phyloP scores from a whole-genome alignment of 306 rosid genomes.

The Hylodesmum podocarpum region DNA sequence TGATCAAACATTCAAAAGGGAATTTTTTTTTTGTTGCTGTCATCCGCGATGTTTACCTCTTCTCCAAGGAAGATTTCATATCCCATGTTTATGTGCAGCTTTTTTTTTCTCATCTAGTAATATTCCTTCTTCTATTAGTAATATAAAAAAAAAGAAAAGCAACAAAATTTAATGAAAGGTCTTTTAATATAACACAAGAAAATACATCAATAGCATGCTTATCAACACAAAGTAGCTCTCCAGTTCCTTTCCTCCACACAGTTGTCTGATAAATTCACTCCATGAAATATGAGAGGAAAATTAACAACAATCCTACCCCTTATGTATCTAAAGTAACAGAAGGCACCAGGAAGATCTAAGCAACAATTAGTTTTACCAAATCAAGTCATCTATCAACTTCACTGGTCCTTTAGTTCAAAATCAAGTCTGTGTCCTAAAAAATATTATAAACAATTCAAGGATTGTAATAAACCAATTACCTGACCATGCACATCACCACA shows the following conservation, averaged over 20 bases:
- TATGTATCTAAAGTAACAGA: not conserved
- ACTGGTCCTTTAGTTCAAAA: not conserved
- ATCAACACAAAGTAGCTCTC: not conserved
- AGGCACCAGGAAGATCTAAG: constrained; percentile 1
- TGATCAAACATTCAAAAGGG: not conserved
- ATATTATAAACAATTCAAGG: constrained; percentile 1
- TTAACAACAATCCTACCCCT: not conserved
- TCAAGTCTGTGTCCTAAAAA: constrained; percentile 9
- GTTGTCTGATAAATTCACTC: not conserved
- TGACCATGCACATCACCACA: constrained; percentile 99
- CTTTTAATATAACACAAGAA: not conserved
- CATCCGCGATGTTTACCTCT: too few relatives aligned
- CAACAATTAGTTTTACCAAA: not conserved
- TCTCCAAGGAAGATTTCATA: not conserved
- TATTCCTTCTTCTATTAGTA: not conserved
- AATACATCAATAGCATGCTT: not conserved
- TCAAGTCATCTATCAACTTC: constrained; percentile 11
- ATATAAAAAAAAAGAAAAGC: not conserved
- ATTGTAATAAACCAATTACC: constrained; percentile 52
- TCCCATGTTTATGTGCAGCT: not conserved
- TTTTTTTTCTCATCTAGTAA: not conserved
- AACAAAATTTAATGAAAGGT: not conserved
- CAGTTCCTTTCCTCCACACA: not conserved
- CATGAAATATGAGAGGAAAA: constrained; percentile 4
- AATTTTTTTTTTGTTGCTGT: not conserved